phyloP scores from a whole-genome alignment of 371 early-diverging fungal species.

The Thermomucor indicae-seudaticae region DNA sequence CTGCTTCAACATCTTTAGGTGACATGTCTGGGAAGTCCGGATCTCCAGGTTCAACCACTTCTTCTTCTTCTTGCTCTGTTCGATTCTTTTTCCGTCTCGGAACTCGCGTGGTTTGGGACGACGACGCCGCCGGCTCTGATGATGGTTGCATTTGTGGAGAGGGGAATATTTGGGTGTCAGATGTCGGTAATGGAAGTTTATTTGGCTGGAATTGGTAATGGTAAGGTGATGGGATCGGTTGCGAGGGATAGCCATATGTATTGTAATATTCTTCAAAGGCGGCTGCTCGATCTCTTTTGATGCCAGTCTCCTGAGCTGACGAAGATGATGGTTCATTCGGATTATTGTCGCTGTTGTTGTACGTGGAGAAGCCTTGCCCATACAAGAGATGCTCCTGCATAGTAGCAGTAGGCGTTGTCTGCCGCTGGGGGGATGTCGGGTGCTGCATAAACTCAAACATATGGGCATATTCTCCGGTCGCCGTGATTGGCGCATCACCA shows the following conservation, averaged over 20 bases:
- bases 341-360: conserved; percentile 15
- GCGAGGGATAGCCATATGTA: conserved; percentile 3
- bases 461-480: conserved; percentile 6
- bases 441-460: conserved; percentile 10
- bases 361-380: neutral
- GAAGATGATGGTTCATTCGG: neutral
- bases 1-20: conserved; percentile 39
- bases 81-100: neutral
- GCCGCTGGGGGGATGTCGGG: conserved; percentile 4
- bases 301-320: neutral
- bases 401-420: neutral
- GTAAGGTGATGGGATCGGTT: neutral
- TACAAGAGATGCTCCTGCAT: neutral
- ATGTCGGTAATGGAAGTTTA: neutral
- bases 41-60: conserved; percentile 25
- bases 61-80: conserved; percentile 19
- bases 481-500: neutral
- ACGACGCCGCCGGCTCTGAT: neutral
- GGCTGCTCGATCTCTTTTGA: neutral
- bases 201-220: conserved; percentile 10
- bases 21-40: conserved; percentile 46
- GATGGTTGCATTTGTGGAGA: conserved; percentile 8
- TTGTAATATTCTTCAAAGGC: too few species aligned
- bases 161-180: conserved; percentile 6
- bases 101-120: neutral